Conservation (phyloP, 176 grass and related monocot species). For the Ananas comosus region DNA sequence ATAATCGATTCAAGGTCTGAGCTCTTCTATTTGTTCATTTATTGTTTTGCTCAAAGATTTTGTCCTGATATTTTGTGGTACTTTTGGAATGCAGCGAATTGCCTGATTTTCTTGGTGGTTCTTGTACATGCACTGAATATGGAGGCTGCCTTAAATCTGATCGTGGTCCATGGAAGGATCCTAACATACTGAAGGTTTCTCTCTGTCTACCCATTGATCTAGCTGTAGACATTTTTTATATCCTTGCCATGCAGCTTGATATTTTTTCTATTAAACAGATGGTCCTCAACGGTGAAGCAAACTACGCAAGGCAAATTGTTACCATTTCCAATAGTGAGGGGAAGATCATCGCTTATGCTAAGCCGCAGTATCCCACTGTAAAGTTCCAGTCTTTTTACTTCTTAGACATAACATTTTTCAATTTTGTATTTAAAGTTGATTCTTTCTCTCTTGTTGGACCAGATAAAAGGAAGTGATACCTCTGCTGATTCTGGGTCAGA, state of each 20-base stretch:
- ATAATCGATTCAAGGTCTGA: constrained; percentile 73
- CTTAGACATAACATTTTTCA: background rate
- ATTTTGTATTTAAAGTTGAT: constrained; percentile 15
- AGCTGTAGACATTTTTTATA: constrained; percentile 1
- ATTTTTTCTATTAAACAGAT: constrained; percentile 32
- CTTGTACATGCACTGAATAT: constrained; percentile 70
- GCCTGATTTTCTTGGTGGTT: constrained; percentile 83
- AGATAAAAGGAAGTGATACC: constrained; percentile 62
- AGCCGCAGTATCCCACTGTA: constrained; percentile 38
- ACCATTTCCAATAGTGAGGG: constrained; percentile 38
- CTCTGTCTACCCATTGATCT: background rate
- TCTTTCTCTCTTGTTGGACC: constrained; percentile 18
- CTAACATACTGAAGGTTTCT: constrained; percentile 67
- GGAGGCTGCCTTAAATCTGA: constrained; percentile 85
- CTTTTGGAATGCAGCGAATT: constrained; percentile 60
- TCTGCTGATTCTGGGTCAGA: constrained; percentile 75
- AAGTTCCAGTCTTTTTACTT: constrained; percentile 17
- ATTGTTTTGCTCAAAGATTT: constrained; percentile 3
- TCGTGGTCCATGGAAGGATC: constrained; percentile 85
- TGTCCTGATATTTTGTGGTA: constrained; percentile 25
- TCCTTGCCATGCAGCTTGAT: constrained; percentile 18
- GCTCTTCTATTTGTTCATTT: constrained; percentile 8
- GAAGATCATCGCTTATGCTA: constrained; percentile 50
- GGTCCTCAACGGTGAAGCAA: constrained; percentile 75
- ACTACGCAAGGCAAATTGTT: constrained; percentile 57